Evolutionary conservation across 2,329 filamentous ascomycete species (phyloP).

Genomic region (Pyrenophora tritici-repentis): DNA sequence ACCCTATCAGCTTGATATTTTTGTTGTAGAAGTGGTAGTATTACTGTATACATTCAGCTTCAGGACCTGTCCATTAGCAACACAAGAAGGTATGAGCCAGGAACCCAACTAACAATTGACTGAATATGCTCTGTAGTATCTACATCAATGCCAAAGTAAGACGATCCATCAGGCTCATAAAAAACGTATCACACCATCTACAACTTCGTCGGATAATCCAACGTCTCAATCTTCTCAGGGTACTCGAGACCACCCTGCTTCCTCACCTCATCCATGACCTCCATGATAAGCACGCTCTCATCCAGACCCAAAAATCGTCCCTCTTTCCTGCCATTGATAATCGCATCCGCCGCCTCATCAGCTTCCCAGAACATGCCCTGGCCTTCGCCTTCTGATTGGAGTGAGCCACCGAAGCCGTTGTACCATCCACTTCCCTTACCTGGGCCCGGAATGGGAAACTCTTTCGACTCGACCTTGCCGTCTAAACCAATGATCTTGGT

Average conservation of each 20-base stretch:
- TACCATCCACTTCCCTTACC: slow-evolving; percentile 54
- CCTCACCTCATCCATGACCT: slow-evolving; percentile 73
- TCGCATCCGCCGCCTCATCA: slow-evolving; percentile 74
- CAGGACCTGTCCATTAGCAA: too few species aligned
- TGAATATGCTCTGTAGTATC: too few species aligned
- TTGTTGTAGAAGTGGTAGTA: too few species aligned
- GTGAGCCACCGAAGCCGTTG: slow-evolving; percentile 52
- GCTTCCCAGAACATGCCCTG: slow-evolving; percentile 92
- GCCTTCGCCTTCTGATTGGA: slow-evolving; percentile 62
- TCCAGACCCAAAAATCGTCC: slow-evolving; percentile 66
- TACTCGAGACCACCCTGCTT: slow-evolving; percentile 66
- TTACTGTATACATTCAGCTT: too few species aligned
- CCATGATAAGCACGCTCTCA: slow-evolving; percentile 86
- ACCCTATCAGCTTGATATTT: too few species aligned
- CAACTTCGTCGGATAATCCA: slow-evolving; percentile 39
- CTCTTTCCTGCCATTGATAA: slow-evolving; percentile 78
- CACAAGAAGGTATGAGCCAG: too few species aligned
- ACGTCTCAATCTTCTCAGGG: slow-evolving; percentile 68
- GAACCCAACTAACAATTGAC: too few species aligned
- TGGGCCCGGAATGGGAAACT: slow-evolving; percentile 53
- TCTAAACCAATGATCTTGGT: slow-evolving; percentile 65
- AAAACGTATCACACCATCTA: slow-evolving; percentile 7
- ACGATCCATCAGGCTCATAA: too few species aligned
- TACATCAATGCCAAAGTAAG: slow-evolving; percentile 8
- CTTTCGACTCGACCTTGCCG: slow-evolving; percentile 55